Percentiles rank a stretch among this genome's conserved stretches.
Conservation (phyloP, 345 rosid species). For the Lepidium sativum region DNA sequence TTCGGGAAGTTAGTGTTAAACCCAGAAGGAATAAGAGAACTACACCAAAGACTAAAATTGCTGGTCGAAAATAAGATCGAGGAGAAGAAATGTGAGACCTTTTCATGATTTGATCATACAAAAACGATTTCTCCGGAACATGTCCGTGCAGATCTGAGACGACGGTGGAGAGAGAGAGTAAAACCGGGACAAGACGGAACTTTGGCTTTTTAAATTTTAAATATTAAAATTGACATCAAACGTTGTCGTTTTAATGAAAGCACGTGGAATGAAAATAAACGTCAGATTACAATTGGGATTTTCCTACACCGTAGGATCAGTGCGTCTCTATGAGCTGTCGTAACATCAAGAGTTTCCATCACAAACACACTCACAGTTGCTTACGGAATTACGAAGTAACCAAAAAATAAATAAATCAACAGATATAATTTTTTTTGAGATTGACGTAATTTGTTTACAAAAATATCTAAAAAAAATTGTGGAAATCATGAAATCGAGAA, state of each 20-base stretch:
- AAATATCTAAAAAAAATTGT: neutral
- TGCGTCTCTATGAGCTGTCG: neutral
- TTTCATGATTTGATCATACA: slow-evolving; percentile 36
- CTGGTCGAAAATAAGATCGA: slow-evolving; percentile 38
- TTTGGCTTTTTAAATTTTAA: neutral
- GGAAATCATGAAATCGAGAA: slow-evolving; percentile 1
- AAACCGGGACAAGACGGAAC: slow-evolving; percentile 19
- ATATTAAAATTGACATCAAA: neutral
- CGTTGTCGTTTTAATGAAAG: neutral
- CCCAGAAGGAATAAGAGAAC: slow-evolving; percentile 35
- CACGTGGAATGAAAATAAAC: neutral
- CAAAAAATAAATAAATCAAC: neutral
- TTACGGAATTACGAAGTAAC: slow-evolving; percentile 25
- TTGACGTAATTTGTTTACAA: slow-evolving; percentile 1
- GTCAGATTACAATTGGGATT: neutral
- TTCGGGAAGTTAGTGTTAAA: slow-evolving; percentile 27
- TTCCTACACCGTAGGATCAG: slow-evolving; percentile 1
- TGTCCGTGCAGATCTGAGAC: slow-evolving; percentile 19
- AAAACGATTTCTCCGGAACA: neutral
- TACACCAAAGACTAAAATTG: slow-evolving; percentile 26
- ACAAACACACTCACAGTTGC: neutral
- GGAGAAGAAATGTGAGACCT: slow-evolving; percentile 36
- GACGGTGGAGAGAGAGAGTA: slow-evolving; percentile 16
- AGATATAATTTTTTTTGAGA: neutral
- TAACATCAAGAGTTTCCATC: slow-evolving; percentile 15